Conservation (phyloP, 306 rosid species). For the Carpinus viminea region DNA sequence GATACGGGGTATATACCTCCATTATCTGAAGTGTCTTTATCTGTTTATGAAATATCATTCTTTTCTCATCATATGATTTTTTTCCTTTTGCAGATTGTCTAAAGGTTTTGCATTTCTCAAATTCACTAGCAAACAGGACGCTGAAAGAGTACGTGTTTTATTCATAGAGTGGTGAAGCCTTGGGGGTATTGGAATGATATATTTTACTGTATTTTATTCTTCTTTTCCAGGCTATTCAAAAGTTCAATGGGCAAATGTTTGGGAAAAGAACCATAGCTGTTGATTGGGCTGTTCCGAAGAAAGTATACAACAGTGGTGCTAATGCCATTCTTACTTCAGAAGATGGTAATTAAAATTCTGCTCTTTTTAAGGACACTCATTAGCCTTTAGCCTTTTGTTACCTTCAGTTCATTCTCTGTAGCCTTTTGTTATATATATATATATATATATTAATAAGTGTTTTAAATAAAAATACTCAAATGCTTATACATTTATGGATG, state of each 20-base stretch:
- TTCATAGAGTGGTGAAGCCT: constrained; percentile 2
- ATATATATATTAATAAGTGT: too few relatives aligned
- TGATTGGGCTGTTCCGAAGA: constrained; percentile 95
- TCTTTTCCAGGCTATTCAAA: constrained; percentile 70
- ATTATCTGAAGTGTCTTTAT: constrained; percentile 4
- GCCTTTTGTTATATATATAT: too few relatives aligned
- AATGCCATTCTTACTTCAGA: constrained; percentile 48
- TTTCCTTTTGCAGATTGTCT: constrained; percentile 63
- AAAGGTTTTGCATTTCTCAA: constrained; percentile 96
- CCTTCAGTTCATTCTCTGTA: too few relatives aligned
- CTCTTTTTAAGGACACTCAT: neutral
- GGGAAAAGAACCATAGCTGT: constrained; percentile 84
- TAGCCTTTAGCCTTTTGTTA: neutral
- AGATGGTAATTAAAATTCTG: constrained; percentile 49
- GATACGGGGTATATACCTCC: constrained; percentile 65
- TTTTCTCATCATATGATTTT: constrained; percentile 13
- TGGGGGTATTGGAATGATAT: constrained; percentile 19
- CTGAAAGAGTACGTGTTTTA: constrained; percentile 65
- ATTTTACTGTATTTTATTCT: constrained; percentile 16
- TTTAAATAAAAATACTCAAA: neutral
- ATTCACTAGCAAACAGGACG: constrained; percentile 85
- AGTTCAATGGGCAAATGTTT: constrained; percentile 72
- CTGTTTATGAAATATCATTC: constrained; percentile 11
- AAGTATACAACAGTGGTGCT: constrained; percentile 56
- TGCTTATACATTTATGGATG: neutral